phyloP scores from a whole-genome alignment of 768 basidiomycete genomes.

The Boletus huronensis region DNA sequence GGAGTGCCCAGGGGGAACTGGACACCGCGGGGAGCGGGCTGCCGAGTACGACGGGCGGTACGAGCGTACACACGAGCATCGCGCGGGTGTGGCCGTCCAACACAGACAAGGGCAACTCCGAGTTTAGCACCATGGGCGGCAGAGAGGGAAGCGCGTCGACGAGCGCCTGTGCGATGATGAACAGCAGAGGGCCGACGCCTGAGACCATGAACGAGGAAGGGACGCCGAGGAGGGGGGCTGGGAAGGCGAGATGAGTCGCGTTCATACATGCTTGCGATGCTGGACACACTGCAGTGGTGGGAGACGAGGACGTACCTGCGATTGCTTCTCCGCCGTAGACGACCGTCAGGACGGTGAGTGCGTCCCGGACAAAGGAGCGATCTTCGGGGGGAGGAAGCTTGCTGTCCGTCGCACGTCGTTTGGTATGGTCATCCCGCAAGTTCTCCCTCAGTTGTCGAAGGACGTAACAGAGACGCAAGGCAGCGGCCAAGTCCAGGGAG shows the following conservation, averaged over 20 bases:
- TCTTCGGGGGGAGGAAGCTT: conserved; percentile 38
- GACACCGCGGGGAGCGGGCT: conserved; percentile 50
- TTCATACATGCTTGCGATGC: not conserved
- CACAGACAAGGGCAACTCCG: conserved; percentile 70
- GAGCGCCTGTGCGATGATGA: conserved; percentile 55
- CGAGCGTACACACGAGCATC: conserved; percentile 71
- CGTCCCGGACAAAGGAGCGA: conserved; percentile 55
- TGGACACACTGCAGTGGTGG: not conserved
- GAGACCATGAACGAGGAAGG: conserved; percentile 82
- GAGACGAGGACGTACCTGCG: conserved; percentile 43
- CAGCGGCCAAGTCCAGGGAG: conserved; percentile 64
- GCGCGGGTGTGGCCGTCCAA: conserved; percentile 80
- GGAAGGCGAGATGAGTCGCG: not conserved
- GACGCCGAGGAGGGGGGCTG: conserved; percentile 61
- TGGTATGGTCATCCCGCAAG: conserved; percentile 41
- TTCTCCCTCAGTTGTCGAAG: conserved; percentile 65
- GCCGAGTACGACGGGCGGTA: conserved; percentile 62
- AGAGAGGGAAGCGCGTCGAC: conserved; percentile 54
- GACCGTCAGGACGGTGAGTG: conserved; percentile 56
- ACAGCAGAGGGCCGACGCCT: conserved; percentile 61
- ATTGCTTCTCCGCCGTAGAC: conserved; percentile 80
- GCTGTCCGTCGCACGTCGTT: conserved; percentile 33
- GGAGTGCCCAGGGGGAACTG: conserved; percentile 71
- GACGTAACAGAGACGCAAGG: conserved; percentile 64
- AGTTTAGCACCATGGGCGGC: conserved; percentile 45